These are phyloP conservation scores for Dillenia suffruticosa DNA, from an alignment of 164 flowering plant genomes.

Conservation along the genomic window DNA sequence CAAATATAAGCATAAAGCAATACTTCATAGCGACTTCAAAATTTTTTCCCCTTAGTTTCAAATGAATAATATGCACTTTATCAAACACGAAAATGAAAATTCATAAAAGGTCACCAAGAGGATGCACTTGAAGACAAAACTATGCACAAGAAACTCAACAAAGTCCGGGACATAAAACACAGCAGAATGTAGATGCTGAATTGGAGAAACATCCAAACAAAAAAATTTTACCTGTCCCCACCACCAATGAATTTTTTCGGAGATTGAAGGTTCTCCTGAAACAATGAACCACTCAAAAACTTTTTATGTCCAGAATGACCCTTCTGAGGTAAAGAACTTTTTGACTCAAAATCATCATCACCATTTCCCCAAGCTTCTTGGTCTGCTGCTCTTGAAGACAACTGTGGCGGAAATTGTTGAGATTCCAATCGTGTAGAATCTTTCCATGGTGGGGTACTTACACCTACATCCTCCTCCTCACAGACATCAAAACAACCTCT, in stretches of 20 bases:
- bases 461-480: slow-evolving; percentile 64
- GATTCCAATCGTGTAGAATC: slow-evolving; percentile 25
- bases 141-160: too few relatives aligned
- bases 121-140: too few relatives aligned
- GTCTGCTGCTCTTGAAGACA: slow-evolving; percentile 20
- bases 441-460: slow-evolving; percentile 40
- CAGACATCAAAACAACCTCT: slow-evolving; percentile 78
- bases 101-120: too few relatives aligned
- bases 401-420: slow-evolving; percentile 26
- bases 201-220: neutral
- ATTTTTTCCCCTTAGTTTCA: too few relatives aligned
- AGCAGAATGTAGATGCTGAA: neutral
- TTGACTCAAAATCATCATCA: slow-evolving; percentile 39
- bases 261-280: slow-evolving; percentile 56
- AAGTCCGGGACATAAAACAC: too few relatives aligned
- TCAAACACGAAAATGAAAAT: too few relatives aligned
- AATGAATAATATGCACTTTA: too few relatives aligned
- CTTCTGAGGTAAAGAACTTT: slow-evolving; percentile 32
- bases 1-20: too few relatives aligned
- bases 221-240: slow-evolving; percentile 52
- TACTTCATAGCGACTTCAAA: too few relatives aligned
- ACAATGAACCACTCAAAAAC: slow-evolving; percentile 57
- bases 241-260: slow-evolving; percentile 39
- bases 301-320: slow-evolving; percentile 34
- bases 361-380: slow-evolving; percentile 34